Evolutionary conservation across 768 basidiomycete species (phyloP), one percentile per base, ranked within the genome.

Genomic region (Coprinopsis strossmayeri): DNA sequence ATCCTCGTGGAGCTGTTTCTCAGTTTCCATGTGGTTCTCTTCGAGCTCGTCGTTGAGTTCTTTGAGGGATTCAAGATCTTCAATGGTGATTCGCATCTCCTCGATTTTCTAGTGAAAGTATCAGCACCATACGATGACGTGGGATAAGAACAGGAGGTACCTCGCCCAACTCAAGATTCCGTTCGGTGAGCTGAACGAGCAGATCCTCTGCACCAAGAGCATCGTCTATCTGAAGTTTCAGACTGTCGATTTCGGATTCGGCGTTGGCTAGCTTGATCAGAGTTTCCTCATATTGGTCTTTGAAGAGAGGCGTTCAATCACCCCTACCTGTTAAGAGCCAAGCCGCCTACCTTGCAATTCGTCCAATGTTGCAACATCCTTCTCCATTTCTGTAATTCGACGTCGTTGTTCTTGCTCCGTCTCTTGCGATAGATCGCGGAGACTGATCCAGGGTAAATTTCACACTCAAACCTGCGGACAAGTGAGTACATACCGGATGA

Each of bases 41-140:
- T 98, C 96, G 2, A 99, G 77, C 66, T 99, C 96, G 53, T 99
- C 95, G 48, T 87, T 91, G 41, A 99, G 84, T 59, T 98, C 96
- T 61, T 94, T 90, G 34, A 99, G 78, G 10, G 93, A 82, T 61
- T 99, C 96, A 2, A 97, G 80, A 58, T 99, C 96, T 63, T 98
- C 95, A 47, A 98, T 91, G 0, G 89, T 90, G 47, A 91, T 84
- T 11, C 91, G 80, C 88, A 97, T 94, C 66, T 97, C 93, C 62
- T 98, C 96, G 55, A 97, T 92, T 81, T 93, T 94, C 90, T 94
- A 58, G 17, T 30, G 25, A 1, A 18, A n/a, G 20, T 39, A 3
- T 42, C 21, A 5, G 42, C 9, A 40, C 40, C 10, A 17, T 20
- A 5, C 3, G n/a, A 26, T 24, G 3, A 15, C 7, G 30, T 9